phyloP scores from a whole-genome alignment of 2,329 filamentous ascomycete genomes.

The Ophiostoma ips region DNA sequence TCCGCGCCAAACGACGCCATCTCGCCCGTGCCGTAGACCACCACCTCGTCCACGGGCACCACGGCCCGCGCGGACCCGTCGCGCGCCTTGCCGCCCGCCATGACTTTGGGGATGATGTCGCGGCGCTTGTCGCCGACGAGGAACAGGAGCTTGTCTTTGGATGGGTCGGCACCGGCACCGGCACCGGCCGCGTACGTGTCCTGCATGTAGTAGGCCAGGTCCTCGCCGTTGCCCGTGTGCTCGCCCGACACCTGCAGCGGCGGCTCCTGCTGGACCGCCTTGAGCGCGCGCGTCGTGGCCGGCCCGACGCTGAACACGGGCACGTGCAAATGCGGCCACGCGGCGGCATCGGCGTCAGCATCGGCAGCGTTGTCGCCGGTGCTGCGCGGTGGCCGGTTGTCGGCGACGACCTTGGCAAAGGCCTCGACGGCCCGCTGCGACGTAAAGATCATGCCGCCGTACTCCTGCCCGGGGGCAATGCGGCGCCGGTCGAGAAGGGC shows the following conservation, averaged over 20 bases:
- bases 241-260: slow-evolving; percentile 56
- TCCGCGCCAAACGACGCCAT: slow-evolving; percentile 63
- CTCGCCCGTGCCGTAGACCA: slow-evolving; percentile 77
- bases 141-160: slow-evolving; percentile 49
- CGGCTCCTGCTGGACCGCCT: slow-evolving; percentile 35
- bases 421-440: slow-evolving; percentile 74
- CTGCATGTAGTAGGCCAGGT: slow-evolving; percentile 64
- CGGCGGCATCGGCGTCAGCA: too few relatives aligned
- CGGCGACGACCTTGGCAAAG: slow-evolving; percentile 48
- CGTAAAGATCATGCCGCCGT: slow-evolving; percentile 72
- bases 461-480: slow-evolving; percentile 28
- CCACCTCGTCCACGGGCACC: slow-evolving; percentile 52
- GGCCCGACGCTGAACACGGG: slow-evolving; percentile 68
- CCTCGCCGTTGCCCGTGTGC: slow-evolving; percentile 74
- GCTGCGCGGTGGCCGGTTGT: slow-evolving; percentile 23
- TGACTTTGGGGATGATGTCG: slow-evolving; percentile 74
- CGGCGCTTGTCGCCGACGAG: slow-evolving; percentile 79
- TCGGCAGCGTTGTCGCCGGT: not conserved
- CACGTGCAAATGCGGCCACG: slow-evolving; percentile 42
- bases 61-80: slow-evolving; percentile 22
- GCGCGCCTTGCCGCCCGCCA: slow-evolving; percentile 36
- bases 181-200: slow-evolving; percentile 52
- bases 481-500: slow-evolving; percentile 30
- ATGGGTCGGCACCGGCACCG: too few relatives aligned
- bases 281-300: slow-evolving; percentile 63